phyloP scores from a whole-genome alignment of 2,329 filamentous ascomycete genomes.

The Cytospora leucostoma region DNA sequence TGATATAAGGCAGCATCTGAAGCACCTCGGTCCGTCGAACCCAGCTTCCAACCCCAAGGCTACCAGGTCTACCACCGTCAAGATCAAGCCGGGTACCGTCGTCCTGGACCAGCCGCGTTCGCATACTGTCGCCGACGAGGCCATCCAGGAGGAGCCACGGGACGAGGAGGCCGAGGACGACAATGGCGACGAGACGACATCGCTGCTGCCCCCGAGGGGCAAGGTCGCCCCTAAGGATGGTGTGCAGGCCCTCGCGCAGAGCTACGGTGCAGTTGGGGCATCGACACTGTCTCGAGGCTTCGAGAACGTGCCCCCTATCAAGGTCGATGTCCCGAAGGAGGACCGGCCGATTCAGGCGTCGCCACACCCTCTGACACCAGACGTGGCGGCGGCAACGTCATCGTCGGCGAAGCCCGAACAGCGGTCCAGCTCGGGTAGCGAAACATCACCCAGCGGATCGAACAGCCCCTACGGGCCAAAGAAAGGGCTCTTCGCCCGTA shows the following conservation, averaged over 20 bases:
- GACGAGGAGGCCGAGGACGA: conserved; percentile 30
- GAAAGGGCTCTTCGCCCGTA: conserved; percentile 53
- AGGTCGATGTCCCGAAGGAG: conserved; percentile 28
- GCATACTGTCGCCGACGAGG: conserved; percentile 31
- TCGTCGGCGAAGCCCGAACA: conserved; percentile 16
- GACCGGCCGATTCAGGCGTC: conserved; percentile 33
- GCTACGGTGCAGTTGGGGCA: conserved; percentile 50
- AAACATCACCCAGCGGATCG: conserved; percentile 21
- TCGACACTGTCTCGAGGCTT: conserved; percentile 20
- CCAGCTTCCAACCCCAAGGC: conserved; percentile 64
- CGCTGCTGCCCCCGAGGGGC: conserved; percentile 44
- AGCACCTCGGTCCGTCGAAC: conserved; percentile 67
- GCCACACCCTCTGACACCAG: conserved; percentile 14
- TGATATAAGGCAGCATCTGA: conserved; percentile 65
- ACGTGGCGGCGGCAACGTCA: conserved; percentile 19
- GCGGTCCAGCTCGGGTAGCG: conserved; percentile 27
- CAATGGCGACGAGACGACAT: conserved; percentile 44
- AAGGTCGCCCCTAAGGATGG: conserved; percentile 65
- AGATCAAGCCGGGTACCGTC: conserved; percentile 58
- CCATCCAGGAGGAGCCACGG: conserved; percentile 19
- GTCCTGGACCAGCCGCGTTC: conserved; percentile 29
- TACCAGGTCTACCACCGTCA: conserved; percentile 64
- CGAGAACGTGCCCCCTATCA: conserved; percentile 30
- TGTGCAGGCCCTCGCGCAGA: conserved; percentile 59
- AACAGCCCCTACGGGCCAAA: conserved; percentile 22